phyloP scores from a whole-genome alignment of 2,329 filamentous ascomycete genomes.

The Curvularia spicifera region DNA sequence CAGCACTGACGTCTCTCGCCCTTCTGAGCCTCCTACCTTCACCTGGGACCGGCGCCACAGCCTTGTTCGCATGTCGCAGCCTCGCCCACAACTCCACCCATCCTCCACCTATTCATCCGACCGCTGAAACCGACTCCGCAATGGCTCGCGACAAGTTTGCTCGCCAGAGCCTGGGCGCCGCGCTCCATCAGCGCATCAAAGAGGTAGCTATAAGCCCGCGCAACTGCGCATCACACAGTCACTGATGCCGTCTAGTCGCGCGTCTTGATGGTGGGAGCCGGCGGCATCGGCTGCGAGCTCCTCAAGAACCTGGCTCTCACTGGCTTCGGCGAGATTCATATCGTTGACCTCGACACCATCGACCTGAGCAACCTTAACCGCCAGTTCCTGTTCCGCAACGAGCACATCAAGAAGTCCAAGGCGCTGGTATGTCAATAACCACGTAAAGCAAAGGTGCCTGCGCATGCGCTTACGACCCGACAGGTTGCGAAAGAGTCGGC shows the following conservation, averaged over 20 bases:
- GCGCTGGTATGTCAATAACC: slow-evolving; percentile 67
- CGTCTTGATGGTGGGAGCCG: slow-evolving; percentile 92
- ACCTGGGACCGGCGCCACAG: slow-evolving; percentile 17
- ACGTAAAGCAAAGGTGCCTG: neutral
- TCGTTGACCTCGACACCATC: slow-evolving; percentile 97
- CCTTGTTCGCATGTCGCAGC: slow-evolving; percentile 29
- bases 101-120: slow-evolving; percentile 8
- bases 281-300: slow-evolving; percentile 96
- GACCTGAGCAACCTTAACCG: slow-evolving; percentile 97
- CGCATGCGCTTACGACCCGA: slow-evolving; percentile 27
- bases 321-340: slow-evolving; percentile 90
- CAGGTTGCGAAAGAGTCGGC: slow-evolving; percentile 93
- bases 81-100: slow-evolving; percentile 16
- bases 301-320: slow-evolving; percentile 94
- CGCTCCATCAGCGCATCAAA: slow-evolving; percentile 70
- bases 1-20: slow-evolving; percentile 33
- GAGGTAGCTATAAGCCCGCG: slow-evolving; percentile 58
- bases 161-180: slow-evolving; percentile 66
- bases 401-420: slow-evolving; percentile 98
- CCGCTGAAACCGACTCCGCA: slow-evolving; percentile 33
- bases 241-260: slow-evolving; percentile 66
- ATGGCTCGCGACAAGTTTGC: slow-evolving; percentile 59
- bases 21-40: slow-evolving; percentile 26
- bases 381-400: slow-evolving; percentile 93
- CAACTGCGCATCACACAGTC: neutral